These are phyloP conservation scores for Mallotus japonicus DNA, from an alignment of 441 rosid species.

Conservation along the genomic window DNA sequence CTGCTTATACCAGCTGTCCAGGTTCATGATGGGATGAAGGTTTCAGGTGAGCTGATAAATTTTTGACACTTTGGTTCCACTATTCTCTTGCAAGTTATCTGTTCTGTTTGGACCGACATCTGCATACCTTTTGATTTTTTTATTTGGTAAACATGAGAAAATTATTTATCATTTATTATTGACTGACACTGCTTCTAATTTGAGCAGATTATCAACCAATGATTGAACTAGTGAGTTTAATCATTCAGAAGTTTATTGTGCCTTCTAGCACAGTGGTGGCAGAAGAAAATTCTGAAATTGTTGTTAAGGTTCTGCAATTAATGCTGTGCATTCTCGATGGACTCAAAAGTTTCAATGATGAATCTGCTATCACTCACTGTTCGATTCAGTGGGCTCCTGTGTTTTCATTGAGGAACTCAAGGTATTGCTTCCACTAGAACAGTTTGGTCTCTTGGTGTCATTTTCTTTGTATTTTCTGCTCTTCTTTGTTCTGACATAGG, in stretches of 20 bases:
- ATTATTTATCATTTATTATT: background rate
- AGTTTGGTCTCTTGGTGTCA: constrained; percentile 12
- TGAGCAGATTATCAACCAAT: constrained; percentile 61
- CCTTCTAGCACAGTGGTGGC: constrained; percentile 35
- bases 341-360: constrained; percentile 37
- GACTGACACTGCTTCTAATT: constrained; percentile 19
- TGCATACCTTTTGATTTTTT: too few relatives aligned
- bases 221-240: constrained; percentile 47
- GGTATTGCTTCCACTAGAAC: constrained; percentile 41
- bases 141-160: too few relatives aligned
- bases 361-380: constrained; percentile 41
- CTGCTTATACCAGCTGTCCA: constrained; percentile 55
- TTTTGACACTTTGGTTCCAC: constrained; percentile 13
- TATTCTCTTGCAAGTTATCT: constrained; percentile 19
- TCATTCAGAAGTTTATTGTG: constrained; percentile 41
- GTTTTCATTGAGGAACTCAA: constrained; percentile 56
- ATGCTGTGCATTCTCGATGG: constrained; percentile 62
- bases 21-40: constrained; percentile 42
- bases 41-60: constrained; percentile 54
- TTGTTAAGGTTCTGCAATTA: constrained; percentile 67
- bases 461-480: background rate
- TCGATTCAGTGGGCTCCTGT: constrained; percentile 70
- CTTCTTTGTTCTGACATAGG: constrained; percentile 22
- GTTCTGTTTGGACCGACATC: constrained; percentile 8
- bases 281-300: constrained; percentile 45